phyloP scores from a whole-genome alignment of 2,329 filamentous ascomycete genomes.

The Venturia asperata region DNA sequence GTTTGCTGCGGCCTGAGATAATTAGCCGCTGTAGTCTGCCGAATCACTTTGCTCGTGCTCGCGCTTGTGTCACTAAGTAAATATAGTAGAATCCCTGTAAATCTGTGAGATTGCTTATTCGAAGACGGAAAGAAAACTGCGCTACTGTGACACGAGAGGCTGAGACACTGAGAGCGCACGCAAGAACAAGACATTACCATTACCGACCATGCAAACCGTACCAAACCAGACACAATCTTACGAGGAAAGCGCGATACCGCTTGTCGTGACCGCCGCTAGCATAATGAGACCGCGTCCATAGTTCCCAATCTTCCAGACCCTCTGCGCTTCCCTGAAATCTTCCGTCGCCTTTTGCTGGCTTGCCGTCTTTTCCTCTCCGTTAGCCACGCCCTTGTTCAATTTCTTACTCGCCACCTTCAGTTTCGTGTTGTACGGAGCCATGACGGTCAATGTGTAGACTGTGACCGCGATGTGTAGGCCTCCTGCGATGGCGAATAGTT shows the following conservation, averaged over 20 bases:
- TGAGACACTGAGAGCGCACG: too few species aligned
- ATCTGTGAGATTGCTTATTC: too few species aligned
- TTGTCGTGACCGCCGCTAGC: background rate
- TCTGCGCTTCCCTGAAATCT: constrained; percentile 9
- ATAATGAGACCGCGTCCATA: constrained; percentile 7
- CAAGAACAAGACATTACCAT: background rate
- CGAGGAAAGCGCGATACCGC: constrained; percentile 4
- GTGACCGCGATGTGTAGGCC: constrained; percentile 5
- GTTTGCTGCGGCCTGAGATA: too few species aligned
- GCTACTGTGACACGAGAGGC: too few species aligned
- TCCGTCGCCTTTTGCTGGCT: constrained; percentile 2
- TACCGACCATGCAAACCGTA: background rate
- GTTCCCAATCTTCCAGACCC: constrained; percentile 1
- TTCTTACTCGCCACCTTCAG: background rate
- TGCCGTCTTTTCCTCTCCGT: constrained; percentile 4
- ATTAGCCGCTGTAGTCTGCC: too few species aligned
- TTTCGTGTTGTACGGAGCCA: constrained; percentile 14
- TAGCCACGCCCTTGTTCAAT: constrained; percentile 9
- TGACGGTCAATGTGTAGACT: constrained; percentile 8
- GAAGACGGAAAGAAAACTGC: too few species aligned
- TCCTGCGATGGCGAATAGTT: background rate
- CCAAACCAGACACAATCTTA: background rate
- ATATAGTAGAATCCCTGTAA: too few species aligned
- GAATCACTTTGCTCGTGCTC: too few species aligned
- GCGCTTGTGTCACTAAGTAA: too few species aligned